Evolutionary conservation across 179 eudicot species (phyloP), one percentile per base, ranked within the genome.

Genomic region (Silene coronaria): DNA sequence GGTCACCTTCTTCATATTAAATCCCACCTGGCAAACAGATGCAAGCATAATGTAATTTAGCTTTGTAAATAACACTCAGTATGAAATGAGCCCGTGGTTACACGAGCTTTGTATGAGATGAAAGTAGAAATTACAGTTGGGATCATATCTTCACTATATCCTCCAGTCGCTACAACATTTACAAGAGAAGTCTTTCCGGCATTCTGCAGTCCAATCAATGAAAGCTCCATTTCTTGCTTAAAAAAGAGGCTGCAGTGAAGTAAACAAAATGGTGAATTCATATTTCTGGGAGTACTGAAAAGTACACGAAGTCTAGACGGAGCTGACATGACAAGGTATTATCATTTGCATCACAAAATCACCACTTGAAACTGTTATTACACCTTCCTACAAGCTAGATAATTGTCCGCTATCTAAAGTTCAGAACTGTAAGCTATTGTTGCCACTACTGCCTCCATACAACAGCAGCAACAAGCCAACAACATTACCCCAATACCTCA

Each of bases 201-300:
- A 88, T 95, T 92, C 77, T 95, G 97, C 59, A 95, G 97, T 77
- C 99, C 99, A 71, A 95, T 92, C 81, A 95, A 79, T 74, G 99
- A 92, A 57, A 92, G 93, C 86, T 95, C 99, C 99, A 95, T 95
- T 86, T 95, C 97, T 82, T 95, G 97, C 91, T 92, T 92, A 87
- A 95, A 95, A 76, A 95, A 89, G 81, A 95, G 97, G 97, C 97
- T 95, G 89, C 80, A 85, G 75, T 21, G 27, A 42, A 45, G 58
- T 7, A 69, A 21, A 12, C 71, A 67, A 69, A 21, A 69, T 23
- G 58, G 32, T 42, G 38, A 63, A 28, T 27, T 63, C 67, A 30
- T 4, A 30, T 26, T 63, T 28, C 38, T 26, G 28, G 4, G 19
- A 51, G 19, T 51, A 51, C 19, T 13, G 59, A 17, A 6, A 55